Evolutionary conservation across 306 rosid genomes (phyloP).

Genomic region (Corylus heterophylla): DNA sequence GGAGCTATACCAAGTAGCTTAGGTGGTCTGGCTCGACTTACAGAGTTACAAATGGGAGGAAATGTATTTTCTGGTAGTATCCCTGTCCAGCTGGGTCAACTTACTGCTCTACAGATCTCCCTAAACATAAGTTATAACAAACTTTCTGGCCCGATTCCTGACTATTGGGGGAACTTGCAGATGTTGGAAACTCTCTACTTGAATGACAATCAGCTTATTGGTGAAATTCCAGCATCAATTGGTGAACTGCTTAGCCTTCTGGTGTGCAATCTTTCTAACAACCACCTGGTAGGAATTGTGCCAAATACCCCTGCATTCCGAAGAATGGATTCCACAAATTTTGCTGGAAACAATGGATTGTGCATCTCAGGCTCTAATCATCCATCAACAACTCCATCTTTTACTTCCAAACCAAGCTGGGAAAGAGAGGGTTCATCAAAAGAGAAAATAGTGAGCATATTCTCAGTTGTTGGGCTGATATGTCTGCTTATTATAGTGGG

Average conservation of each 20-base stretch:
- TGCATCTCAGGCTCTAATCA: slow-evolving; percentile 58
- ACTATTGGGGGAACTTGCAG: slow-evolving; percentile 62
- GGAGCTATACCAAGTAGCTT: slow-evolving; percentile 61
- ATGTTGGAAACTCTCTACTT: slow-evolving; percentile 72
- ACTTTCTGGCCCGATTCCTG: slow-evolving; percentile 70
- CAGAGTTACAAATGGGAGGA: slow-evolving; percentile 73
- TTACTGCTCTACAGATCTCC: slow-evolving; percentile 60
- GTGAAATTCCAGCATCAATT: slow-evolving; percentile 70
- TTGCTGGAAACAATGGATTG: slow-evolving; percentile 69
- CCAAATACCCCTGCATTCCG: slow-evolving; percentile 68
- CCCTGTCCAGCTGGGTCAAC: slow-evolving; percentile 55
- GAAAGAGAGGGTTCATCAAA: slow-evolving; percentile 44
- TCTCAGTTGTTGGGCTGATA: slow-evolving; percentile 52
- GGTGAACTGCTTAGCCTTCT: slow-evolving; percentile 64
- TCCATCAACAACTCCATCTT: slow-evolving; percentile 35
- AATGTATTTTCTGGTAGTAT: slow-evolving; percentile 62
- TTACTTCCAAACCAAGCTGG: slow-evolving; percentile 47
- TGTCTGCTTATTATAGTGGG: slow-evolving; percentile 56
- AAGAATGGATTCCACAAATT: slow-evolving; percentile 72
- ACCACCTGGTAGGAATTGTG: slow-evolving; percentile 65
- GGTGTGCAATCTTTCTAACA: slow-evolving; percentile 78
- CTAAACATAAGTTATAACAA: slow-evolving; percentile 68
- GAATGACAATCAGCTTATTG: slow-evolving; percentile 70
- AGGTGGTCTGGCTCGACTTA: slow-evolving; percentile 60
- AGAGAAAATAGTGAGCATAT: slow-evolving; percentile 57